phyloP scores from a whole-genome alignment of 2,329 filamentous ascomycete genomes.

The Zasmidium angulare region DNA sequence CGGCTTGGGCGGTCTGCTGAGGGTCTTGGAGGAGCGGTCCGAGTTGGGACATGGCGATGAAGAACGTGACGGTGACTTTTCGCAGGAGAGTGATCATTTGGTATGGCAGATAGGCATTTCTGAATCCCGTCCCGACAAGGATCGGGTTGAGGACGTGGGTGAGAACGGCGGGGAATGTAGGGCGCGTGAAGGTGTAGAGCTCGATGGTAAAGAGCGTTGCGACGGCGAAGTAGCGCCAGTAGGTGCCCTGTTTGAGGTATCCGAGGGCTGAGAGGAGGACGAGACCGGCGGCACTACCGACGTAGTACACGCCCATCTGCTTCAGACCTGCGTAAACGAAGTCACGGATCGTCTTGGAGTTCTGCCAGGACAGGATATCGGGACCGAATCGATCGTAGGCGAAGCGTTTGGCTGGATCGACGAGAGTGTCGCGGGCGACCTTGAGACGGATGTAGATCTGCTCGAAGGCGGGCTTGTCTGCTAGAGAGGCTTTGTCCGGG shows the following conservation, averaged over 20 bases:
- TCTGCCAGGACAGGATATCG: constrained; percentile 64
- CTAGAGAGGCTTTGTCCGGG: constrained; percentile 72
- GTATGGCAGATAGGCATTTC: constrained; percentile 75
- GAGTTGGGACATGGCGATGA: constrained; percentile 80
- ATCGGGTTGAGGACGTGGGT: constrained; percentile 50
- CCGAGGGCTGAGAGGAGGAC: constrained; percentile 64
- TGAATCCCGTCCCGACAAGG: constrained; percentile 41
- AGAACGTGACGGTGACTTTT: constrained; percentile 73
- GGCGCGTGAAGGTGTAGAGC: constrained; percentile 56
- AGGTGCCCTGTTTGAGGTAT: constrained; percentile 65
- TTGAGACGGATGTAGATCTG: constrained; percentile 78
- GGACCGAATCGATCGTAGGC: constrained; percentile 89
- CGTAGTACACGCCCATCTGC: constrained; percentile 62
- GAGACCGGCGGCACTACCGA: constrained; percentile 56
- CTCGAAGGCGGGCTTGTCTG: constrained; percentile 43
- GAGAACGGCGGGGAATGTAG: constrained; percentile 45
- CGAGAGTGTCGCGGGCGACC: constrained; percentile 76
- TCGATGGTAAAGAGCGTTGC: constrained; percentile 58
- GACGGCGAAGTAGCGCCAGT: constrained; percentile 55
- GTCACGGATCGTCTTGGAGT: constrained; percentile 68
- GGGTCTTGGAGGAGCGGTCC: constrained; percentile 61
- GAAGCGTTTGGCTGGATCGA: constrained; percentile 74
- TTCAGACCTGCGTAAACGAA: constrained; percentile 69
- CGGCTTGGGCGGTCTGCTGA: constrained; percentile 7
- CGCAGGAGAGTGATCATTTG: constrained; percentile 76